Evolutionary conservation across 441 rosid species (phyloP).

Genomic region (Erodium moschatum): DNA sequence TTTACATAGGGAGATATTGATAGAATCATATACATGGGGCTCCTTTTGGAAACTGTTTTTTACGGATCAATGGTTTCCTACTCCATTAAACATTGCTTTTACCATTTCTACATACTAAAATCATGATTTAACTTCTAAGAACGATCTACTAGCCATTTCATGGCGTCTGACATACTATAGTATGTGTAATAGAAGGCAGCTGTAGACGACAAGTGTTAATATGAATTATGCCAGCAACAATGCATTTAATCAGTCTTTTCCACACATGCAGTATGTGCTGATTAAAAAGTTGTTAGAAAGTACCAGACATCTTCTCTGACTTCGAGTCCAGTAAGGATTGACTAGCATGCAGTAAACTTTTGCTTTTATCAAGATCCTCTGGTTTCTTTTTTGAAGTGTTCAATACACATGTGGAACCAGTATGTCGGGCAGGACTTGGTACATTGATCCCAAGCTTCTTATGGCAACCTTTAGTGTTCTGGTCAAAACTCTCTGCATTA

Average conservation of each 20-base stretch:
- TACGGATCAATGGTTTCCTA: neutral
- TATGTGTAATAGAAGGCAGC: neutral
- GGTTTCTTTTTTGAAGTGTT: conserved; percentile 5
- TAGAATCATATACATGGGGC: neutral
- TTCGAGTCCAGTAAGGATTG: conserved; percentile 9
- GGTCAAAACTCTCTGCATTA: conserved; percentile 28
- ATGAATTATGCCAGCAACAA: conserved; percentile 1
- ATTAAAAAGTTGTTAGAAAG: neutral
- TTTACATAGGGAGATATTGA: neutral
- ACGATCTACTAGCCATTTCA: neutral
- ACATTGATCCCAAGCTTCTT: conserved; percentile 1
- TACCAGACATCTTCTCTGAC: conserved; percentile 7
- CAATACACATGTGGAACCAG: conserved; percentile 4
- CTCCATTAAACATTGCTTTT: neutral
- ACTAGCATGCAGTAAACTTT: neutral
- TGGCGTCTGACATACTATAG: neutral
- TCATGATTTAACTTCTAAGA: neutral
- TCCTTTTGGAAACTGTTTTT: neutral
- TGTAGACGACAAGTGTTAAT: neutral
- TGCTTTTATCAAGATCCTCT: conserved; percentile 1
- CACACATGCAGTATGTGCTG: neutral
- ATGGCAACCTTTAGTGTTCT: conserved; percentile 15
- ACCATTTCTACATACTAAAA: conserved; percentile 1
- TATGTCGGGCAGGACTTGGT: conserved; percentile 4
- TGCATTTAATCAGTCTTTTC: conserved; percentile 6